Evolutionary conservation across 2,329 filamentous ascomycete species (phyloP).

Genomic region (Zelopaecilomyces penicillatus): DNA sequence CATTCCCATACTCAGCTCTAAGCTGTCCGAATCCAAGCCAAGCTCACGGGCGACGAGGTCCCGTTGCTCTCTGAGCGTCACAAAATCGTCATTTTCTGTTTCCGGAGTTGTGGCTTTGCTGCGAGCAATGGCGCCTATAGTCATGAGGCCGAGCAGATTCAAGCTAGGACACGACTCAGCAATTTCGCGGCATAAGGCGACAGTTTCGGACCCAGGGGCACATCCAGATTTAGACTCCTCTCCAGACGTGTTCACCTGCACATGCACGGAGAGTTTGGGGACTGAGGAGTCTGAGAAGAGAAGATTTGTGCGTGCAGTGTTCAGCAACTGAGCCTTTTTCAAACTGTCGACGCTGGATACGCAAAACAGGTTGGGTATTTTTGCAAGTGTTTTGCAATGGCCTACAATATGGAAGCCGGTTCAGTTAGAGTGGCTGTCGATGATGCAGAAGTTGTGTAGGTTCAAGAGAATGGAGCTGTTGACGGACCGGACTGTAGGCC

Average conservation of each 20-base stretch:
- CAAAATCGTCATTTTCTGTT: constrained; percentile 88
- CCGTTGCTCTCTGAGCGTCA: constrained; percentile 56
- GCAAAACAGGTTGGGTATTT: constrained; percentile 81
- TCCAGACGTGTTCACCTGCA: constrained; percentile 93
- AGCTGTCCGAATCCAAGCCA: constrained; percentile 33
- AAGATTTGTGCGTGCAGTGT: constrained; percentile 63
- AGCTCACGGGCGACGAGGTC: constrained; percentile 56
- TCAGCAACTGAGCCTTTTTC: constrained; percentile 80
- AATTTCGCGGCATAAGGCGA: constrained; percentile 62
- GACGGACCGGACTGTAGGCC: constrained; percentile 67
- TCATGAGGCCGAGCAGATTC: constrained; percentile 80
- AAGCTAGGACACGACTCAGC: constrained; percentile 63
- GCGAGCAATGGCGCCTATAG: constrained; percentile 87
- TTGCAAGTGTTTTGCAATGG: constrained; percentile 81
- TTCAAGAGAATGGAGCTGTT: neutral
- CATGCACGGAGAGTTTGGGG: constrained; percentile 60
- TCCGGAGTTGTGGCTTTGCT: constrained; percentile 65
- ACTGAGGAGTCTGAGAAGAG: constrained; percentile 29
- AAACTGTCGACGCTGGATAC: constrained; percentile 81
- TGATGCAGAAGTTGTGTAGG: neutral
- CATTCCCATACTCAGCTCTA: constrained; percentile 98
- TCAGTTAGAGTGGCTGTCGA: neutral
- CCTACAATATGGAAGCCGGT: constrained; percentile 37
- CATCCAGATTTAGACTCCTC: constrained; percentile 81
- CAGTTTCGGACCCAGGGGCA: constrained; percentile 52